Evolutionary conservation across 495 filamentous ascomycete species (phyloP), one percentile per base, ranked within the genome.

Genomic region (Bacidia gigantensis): DNA sequence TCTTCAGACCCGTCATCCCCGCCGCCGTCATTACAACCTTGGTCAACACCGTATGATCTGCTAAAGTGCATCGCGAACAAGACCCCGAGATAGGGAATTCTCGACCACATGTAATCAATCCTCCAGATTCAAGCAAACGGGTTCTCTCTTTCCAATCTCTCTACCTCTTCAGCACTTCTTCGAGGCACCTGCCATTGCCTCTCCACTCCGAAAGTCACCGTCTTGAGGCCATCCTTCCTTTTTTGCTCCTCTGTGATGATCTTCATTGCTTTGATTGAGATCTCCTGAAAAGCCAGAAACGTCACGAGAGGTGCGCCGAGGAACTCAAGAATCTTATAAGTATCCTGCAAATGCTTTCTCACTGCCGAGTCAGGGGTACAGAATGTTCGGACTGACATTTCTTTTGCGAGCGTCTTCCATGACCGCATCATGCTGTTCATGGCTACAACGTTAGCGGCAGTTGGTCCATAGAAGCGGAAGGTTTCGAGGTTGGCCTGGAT

Each of bases 341-440:
- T 69, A 42, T 79, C 77, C 26, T 68, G 65, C 46, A 79, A 56
- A 46, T 78, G 71, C 58, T 79, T 78, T 41, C 70, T 67, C 49
- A 81, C 68, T 12, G 69, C 68, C 35, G 64, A 69, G 56, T 81
- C 76, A 0, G 74, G 69, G 23, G 69, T 58, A 61, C 76, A 80
- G 57, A 77, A 77, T 2, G 74, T 79, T 35, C 77, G 72, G 35
- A 76, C 58, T 40, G 66, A 65, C 72, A 80, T 73, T 24, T 75
- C 71, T 35, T 65, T 70, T 29, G 68, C 66, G 25, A 76, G 60
- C 0, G 56, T 58, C 47, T 71, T 74, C 78, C 77, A 81, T 50
- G 67, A 71, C 22, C 67, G 63, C 43, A 81, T 63, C 48, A 72
- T 78, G 1, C 66, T 59, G 47, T 69, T 62, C 43, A 80, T 62